A percentile compares a stretch with the other conserved stretches of the same genome.
These are phyloP conservation scores for Yarrowia divulgata DNA, from an alignment of 805 yeast genomes.

Conservation along the genomic window DNA sequence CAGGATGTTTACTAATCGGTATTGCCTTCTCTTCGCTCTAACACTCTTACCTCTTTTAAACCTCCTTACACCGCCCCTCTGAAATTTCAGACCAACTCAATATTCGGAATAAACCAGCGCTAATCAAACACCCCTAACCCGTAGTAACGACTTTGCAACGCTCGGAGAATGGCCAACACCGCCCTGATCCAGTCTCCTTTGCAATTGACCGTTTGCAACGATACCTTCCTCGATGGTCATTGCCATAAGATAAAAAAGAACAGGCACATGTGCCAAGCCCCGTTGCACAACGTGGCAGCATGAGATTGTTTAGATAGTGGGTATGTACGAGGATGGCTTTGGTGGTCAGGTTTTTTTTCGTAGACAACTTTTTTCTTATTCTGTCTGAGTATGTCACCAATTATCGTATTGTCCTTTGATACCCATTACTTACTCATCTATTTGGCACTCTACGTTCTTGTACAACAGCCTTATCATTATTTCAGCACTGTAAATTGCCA, in stretches of 20 bases:
- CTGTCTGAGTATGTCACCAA: no score
- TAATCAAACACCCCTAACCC: constrained; percentile 1
- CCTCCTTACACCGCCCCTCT: not conserved
- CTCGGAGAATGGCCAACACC: not conserved
- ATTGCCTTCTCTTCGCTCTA: no score
- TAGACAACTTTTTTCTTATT: no score
- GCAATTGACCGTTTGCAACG: no score
- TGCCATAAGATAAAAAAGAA: not conserved
- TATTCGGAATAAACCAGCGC: no score
- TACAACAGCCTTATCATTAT: no score
- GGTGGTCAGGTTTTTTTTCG: no score
- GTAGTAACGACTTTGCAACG: not conserved
- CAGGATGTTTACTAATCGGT: no score
- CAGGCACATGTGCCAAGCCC: constrained; percentile 12
- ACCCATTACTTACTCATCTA: not conserved
- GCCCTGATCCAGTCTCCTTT: not conserved
- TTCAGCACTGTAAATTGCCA: constrained; percentile 1
- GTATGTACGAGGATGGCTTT: not conserved
- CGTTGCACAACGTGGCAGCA: constrained; percentile 32
- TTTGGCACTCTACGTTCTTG: no score
- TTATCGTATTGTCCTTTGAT: no score
- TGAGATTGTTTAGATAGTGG: constrained; percentile 29
- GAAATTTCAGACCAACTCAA: not conserved
- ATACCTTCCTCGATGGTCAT: not conserved
- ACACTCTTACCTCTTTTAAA: no score